Percentiles rank a stretch among this genome's conserved stretches.
phyloP scores from a whole-genome alignment of 768 basidiomycete species.

The Tylopilus rubrobrunneus region DNA sequence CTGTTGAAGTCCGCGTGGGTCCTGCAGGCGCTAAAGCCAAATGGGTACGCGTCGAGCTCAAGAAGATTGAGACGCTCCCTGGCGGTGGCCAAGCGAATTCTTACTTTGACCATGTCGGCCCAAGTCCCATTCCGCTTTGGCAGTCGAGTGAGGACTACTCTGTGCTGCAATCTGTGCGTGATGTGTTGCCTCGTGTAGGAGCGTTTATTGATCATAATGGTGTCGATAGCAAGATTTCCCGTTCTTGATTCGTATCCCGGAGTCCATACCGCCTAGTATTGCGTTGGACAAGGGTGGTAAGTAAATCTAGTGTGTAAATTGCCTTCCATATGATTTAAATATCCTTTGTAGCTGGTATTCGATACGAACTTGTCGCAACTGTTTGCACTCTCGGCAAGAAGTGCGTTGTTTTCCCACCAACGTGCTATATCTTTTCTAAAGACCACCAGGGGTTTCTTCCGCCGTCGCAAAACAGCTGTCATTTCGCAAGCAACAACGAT shows the following conservation, averaged over 20 bases:
- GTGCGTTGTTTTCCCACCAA: constrained; percentile 36
- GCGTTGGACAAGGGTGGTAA: constrained; percentile 72
- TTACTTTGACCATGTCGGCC: constrained; percentile 78
- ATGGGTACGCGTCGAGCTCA: constrained; percentile 88
- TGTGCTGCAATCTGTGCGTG: constrained; percentile 58
- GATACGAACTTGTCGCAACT: constrained; percentile 87
- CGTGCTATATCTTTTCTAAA: constrained; percentile 1
- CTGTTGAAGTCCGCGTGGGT: constrained; percentile 80
- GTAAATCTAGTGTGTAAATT: constrained; percentile 11
- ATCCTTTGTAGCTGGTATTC: constrained; percentile 66
- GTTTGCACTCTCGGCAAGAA: constrained; percentile 85
- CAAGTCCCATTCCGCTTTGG: constrained; percentile 83
- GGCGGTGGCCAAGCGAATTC: constrained; percentile 65
- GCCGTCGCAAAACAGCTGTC: constrained; percentile 70
- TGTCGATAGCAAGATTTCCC: constrained; percentile 72
- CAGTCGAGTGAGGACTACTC: constrained; percentile 72
- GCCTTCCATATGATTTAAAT: background rate
- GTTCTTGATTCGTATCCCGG: constrained; percentile 88
- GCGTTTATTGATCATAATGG: constrained; percentile 5
- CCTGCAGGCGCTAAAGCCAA: constrained; percentile 79
- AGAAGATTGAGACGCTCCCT: constrained; percentile 83
- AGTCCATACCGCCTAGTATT: constrained; percentile 84
- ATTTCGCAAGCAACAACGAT: constrained; percentile 66
- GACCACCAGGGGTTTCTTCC: constrained; percentile 60
- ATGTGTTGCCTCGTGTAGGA: background rate